These are phyloP conservation scores for Rhizopus sp. DNA, from an alignment of 371 early-diverging fungal genomes.

Conservation along the genomic window DNA sequence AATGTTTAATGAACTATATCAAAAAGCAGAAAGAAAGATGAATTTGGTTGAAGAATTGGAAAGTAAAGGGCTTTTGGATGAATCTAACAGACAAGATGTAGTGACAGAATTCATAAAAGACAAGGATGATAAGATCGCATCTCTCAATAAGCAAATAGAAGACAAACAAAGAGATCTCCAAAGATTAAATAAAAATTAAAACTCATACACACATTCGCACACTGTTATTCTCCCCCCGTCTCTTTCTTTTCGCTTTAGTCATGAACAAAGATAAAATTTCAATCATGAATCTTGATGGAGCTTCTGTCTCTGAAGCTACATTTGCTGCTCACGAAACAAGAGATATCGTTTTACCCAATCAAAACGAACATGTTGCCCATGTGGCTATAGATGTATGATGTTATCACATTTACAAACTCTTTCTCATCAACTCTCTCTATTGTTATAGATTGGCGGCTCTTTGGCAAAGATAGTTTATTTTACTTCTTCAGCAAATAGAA, in stretches of 20 bases:
- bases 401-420: background rate
- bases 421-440: background rate
- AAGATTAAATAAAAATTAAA: background rate
- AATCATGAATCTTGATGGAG: slow-evolving; percentile 68
- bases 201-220: background rate
- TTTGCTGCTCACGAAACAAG: slow-evolving; percentile 58
- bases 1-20: background rate
- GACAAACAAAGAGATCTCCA: background rate
- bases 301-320: slow-evolving; percentile 67
- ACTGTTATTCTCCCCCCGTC: background rate
- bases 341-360: slow-evolving; percentile 90
- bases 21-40: background rate
- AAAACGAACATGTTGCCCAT: slow-evolving; percentile 82
- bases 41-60: background rate
- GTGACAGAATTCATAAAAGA: background rate
- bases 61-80: background rate
- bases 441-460: slow-evolving; percentile 84
- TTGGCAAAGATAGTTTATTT: slow-evolving; percentile 95
- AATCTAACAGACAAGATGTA: too few relatives aligned
- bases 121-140: slow-evolving; percentile 1
- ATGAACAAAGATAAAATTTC: slow-evolving; percentile 9
- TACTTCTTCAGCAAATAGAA: slow-evolving; percentile 50
- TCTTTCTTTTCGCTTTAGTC: slow-evolving; percentile 1
- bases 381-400: slow-evolving; percentile 85
- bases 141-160: background rate